A percentile compares a stretch with the other conserved stretches of the same genome.
These are phyloP conservation scores for Wickerhamiella azymoides DNA, from an alignment of 805 yeast species.

Conservation along the genomic window DNA sequence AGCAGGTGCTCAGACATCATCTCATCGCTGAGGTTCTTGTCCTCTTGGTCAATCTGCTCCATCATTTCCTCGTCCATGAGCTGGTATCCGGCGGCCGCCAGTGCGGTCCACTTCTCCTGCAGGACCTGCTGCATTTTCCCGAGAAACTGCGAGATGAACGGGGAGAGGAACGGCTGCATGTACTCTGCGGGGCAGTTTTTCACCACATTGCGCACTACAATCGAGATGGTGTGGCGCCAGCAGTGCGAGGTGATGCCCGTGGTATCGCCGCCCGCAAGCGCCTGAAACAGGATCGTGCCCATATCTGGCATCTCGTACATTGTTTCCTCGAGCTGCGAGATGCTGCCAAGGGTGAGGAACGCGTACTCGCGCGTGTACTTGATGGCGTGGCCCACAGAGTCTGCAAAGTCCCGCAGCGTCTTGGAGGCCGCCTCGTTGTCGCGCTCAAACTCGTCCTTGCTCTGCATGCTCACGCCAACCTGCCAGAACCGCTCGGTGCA, in stretches of 20 bases:
- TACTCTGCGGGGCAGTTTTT: constrained; percentile 72
- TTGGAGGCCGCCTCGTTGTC: constrained; percentile 90
- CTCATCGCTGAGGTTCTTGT: constrained; percentile 62
- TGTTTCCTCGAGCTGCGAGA: constrained; percentile 79
- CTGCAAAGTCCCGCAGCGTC: constrained; percentile 92
- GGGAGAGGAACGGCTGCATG: constrained; percentile 56
- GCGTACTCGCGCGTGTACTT: constrained; percentile 95
- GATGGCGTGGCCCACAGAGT: constrained; percentile 89
- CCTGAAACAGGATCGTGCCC: constrained; percentile 64
- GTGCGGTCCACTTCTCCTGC: constrained; percentile 61
- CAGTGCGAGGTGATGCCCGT: constrained; percentile 81
- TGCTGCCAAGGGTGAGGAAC: constrained; percentile 74
- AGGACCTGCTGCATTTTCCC: constrained; percentile 60
- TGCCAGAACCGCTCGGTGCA: constrained; percentile 97
- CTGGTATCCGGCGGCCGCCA: constrained; percentile 34
- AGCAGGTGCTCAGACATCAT: constrained; percentile 95
- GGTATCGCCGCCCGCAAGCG: constrained; percentile 69
- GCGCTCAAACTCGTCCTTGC: constrained; percentile 85
- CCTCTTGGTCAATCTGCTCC: constrained; percentile 52
- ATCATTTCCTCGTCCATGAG: constrained; percentile 30
- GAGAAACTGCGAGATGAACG: constrained; percentile 65
- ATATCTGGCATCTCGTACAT: constrained; percentile 74
- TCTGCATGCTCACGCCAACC: constrained; percentile 88
- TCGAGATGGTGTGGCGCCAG: constrained; percentile 92
- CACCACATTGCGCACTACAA: constrained; percentile 73